Evolutionary conservation across 805 yeast genomes (phyloP), one percentile per base, ranked within the genome.

Genomic region (Kazachstania africana): DNA sequence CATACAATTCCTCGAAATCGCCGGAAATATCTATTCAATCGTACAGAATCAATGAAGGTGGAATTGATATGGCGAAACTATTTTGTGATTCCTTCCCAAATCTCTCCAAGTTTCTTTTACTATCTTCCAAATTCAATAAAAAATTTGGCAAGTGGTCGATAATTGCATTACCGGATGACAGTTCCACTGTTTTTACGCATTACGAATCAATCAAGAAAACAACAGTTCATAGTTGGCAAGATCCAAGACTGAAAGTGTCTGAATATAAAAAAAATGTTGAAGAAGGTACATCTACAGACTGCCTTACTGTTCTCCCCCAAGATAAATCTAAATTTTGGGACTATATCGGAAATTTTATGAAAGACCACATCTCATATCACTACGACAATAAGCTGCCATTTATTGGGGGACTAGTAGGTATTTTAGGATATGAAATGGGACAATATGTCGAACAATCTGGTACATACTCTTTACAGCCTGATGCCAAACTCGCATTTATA

Each of bases 381-480:
- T 26, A 27, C n/a, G 33, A 60, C 6, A 56, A 59, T 0, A 58
- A 23, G 6, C 9, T 83, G 13, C 94, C 95, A 1, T 91, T 91
- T 45, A 60, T 74, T 35, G 97, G 98, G n/a, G 99, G 99, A 0
- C 64, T 82, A 20, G 62, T 87, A 33, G 99, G 99, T 4, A 63
- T 78, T 26, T 54, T 91, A 8, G 78, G 94, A 0, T 91, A 91
- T 50, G 98, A 88, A 51, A 88, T 81, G 57, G 94, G 94, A 1
- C 68, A 68, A 16, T 65, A 63, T 31, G 45, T 64, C 2, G 48
- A 37, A 16, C 23, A 30, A 5, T 10, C 16, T 26, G 22, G 44
- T 0, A 43, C 48, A 10, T 18, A 31, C 10, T 16, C 25, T 4
- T 13, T 38, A n/a, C 66, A 70, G 3, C 88, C 94, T 0, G 95